Evolutionary conservation across 2,329 filamentous ascomycete species (phyloP), one percentile per base, ranked within the genome.

Genomic region (Colletotrichum siamense): DNA sequence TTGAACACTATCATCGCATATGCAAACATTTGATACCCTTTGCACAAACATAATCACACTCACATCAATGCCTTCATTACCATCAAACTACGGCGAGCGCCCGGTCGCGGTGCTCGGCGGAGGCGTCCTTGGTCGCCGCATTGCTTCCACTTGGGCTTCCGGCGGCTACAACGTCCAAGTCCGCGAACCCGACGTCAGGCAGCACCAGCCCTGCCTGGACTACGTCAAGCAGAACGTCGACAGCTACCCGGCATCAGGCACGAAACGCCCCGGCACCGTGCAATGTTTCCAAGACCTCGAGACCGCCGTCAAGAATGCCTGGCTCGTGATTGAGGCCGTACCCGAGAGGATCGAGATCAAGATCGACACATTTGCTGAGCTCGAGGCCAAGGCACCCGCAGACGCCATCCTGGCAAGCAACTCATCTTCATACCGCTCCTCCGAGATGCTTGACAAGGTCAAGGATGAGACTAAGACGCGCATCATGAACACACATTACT

Each of bases 311-410:
- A 68, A 80, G 2, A 81, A 87, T 39, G 86, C 89, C 4, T 92
- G 88, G 90, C 83, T 91, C 8, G 87, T 90, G n/a, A 85, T 91
- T 74, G 90, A 90, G 80, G 88, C 86, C 16, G 86, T 91, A 0
- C 89, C 89, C 0, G 90, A 91, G 79, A 87, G 84, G 70, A 82
- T 90, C 12, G 79, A 84, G 8, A 78, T 90, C 36, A 91, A 91
- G 81, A 86, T 87, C 16, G 82, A 83, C 15, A 88, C 86, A 0
- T 88, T 91, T 73, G 86, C 82, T 3, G 83, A 88, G 5, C 82
- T 91, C 10, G 88, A 89, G n/a, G 78, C 78, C 8, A 52, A 83
- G 9, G 84, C 87, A 0, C 85, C 86, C 0, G 28, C 75, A 0
- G 90, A 91, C 69, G 86, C 86, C 61, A 87, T 92, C 22, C 79